A percentile compares a stretch with the other conserved stretches of the same genome.
Evolutionary conservation across 257 asterid species (phyloP).

Genomic region (Petunia axillaris): DNA sequence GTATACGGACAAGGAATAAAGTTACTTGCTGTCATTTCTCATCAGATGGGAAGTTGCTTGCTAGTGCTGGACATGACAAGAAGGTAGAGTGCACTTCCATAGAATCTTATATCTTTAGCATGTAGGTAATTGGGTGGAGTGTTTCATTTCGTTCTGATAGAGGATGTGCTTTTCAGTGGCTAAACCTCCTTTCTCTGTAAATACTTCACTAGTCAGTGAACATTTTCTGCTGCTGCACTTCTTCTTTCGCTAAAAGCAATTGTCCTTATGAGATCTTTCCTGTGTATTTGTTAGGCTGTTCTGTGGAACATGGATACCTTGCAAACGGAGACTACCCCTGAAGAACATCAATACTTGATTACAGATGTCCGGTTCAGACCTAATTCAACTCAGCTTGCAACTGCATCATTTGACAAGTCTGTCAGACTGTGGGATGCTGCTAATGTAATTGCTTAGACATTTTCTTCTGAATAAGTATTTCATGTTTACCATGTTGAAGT

Average conservation of each 20-base stretch:
- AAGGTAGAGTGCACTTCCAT: slow-evolving; percentile 52
- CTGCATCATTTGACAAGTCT: slow-evolving; percentile 87
- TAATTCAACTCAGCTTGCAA: slow-evolving; percentile 86
- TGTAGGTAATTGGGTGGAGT: not conserved
- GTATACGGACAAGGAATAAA: slow-evolving; percentile 84
- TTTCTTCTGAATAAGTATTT: slow-evolving; percentile 28
- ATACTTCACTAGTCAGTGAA: not conserved
- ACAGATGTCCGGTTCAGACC: slow-evolving; percentile 96
- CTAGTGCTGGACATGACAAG: slow-evolving; percentile 97
- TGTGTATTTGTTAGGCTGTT: slow-evolving; percentile 64
- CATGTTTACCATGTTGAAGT: slow-evolving; percentile 22
- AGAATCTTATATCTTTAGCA: slow-evolving; percentile 6
- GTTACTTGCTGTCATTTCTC: slow-evolving; percentile 97
- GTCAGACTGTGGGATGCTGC: slow-evolving; percentile 98
- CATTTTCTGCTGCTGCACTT: slow-evolving; percentile 10
- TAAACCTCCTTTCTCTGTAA: not conserved
- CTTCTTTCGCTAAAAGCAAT: not conserved
- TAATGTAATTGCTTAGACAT: slow-evolving; percentile 53
- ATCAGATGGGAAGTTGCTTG: slow-evolving; percentile 93
- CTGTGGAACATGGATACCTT: slow-evolving; percentile 97
- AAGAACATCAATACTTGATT: slow-evolving; percentile 79
- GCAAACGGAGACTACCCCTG: slow-evolving; percentile 67
- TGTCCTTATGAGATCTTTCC: slow-evolving; percentile 11
- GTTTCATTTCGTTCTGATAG: not conserved
- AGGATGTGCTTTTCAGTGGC: slow-evolving; percentile 11